Evolutionary conservation across 352 stramenopile genomes (phyloP), one percentile per base, ranked within the genome.

Genomic region (Saprolegnia parasitica): DNA sequence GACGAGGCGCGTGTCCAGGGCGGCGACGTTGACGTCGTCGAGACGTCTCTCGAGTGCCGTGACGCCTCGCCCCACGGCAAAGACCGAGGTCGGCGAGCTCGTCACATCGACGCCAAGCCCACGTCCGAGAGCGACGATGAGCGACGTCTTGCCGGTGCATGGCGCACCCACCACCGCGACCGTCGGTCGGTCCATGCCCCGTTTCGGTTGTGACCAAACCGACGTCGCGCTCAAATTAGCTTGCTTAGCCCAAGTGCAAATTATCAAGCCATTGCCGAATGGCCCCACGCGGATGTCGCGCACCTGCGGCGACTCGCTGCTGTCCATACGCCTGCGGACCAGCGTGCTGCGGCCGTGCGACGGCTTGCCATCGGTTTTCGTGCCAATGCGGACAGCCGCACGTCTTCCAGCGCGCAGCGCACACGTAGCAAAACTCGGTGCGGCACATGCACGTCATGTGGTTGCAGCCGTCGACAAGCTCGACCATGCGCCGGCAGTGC

Each of bases 401-500:
- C 42, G 42, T n/a, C 42, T 49, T 42, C 58, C 58, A 67, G 11
- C 50, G 49, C 21, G 1, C 40, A 4, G 18, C 16, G 45, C 58
- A 67, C 0, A 21, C 18, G 35, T 42, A 67, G 45, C 58, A 67
- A 39, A 67, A 67, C 58, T 67, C 39, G 32, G 37, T 32, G 58
- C 58, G 37, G 21, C 50, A 29, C 9, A 24, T 49, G 45, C 58
- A 67, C 39, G 58, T 67, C 58, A 67, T 67, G 42, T 67, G 58
- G 40, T 67, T 55, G 42, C 58, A 67, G 11, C 58, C 58, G 4
- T 67, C 40, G 42, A 35, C 23, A 11, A 55, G 49, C 18, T 67
- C 58, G 58, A 67, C 54, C 21, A 52, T 29, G 16, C 58, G 39
- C 3, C 23, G 37, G n/a, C 58, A 67, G 21, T 56, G 37, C 20